Percentiles rank a stretch among this genome's conserved stretches.
phyloP scores from a whole-genome alignment of 1,284 basidiomycete genomes.

The Porphyrellus sp. region DNA sequence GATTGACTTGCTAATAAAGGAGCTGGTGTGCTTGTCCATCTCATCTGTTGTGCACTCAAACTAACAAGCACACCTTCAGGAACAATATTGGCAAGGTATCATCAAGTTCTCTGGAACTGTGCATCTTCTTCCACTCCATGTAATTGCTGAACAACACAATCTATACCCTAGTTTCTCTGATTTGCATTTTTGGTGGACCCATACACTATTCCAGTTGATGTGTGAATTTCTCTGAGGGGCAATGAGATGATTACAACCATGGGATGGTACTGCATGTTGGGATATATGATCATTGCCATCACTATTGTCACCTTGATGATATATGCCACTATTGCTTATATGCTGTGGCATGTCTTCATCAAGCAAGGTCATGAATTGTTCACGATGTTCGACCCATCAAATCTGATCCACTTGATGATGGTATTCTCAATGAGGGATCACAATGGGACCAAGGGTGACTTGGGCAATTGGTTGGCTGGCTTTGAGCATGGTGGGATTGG shows the following conservation, averaged over 20 bases:
- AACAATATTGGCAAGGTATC: constrained; percentile 18
- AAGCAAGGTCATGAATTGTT: not conserved
- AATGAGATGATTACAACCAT: constrained; percentile 9
- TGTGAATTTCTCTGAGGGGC: constrained; percentile 1
- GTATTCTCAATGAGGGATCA: constrained; percentile 3
- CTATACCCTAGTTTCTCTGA: constrained; percentile 12
- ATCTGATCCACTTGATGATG: constrained; percentile 21
- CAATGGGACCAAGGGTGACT: not conserved
- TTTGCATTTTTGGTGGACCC: constrained; percentile 16
- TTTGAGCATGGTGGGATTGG: not conserved
- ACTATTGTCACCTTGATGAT: constrained; percentile 10
- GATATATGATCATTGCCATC: constrained; percentile 11
- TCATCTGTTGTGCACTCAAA: not conserved
- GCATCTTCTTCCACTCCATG: not conserved
- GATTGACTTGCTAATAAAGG: not conserved
- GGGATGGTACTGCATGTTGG: constrained; percentile 13
- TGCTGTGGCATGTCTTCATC: constrained; percentile 4
- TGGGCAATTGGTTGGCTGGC: not conserved
- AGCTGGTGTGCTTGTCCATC: constrained; percentile 9
- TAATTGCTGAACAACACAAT: not conserved
- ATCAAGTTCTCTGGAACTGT: constrained; percentile 20
- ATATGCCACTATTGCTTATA: constrained; percentile 13
- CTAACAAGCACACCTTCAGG: constrained; percentile 1
- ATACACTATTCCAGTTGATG: not conserved
- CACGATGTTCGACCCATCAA: constrained; percentile 12